phyloP scores from a whole-genome alignment of 106 monocot genomes.

The Amphibolis antarctica region DNA sequence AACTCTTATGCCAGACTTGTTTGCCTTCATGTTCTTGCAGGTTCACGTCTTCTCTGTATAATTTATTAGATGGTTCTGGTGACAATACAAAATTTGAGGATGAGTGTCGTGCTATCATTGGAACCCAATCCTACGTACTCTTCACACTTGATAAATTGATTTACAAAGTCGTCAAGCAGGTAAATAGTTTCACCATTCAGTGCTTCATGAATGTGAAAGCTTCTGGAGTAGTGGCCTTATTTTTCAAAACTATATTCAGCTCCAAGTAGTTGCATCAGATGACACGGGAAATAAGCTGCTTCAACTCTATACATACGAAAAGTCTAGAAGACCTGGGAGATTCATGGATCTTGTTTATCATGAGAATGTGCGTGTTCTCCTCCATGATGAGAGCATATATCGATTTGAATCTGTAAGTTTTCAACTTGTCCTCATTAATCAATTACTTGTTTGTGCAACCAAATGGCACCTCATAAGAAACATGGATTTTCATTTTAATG shows the following conservation, averaged over 20 bases:
- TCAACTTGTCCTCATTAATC: constrained; percentile 11
- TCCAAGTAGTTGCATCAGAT: constrained; percentile 73
- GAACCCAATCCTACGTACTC: constrained; percentile 88
- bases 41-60: constrained; percentile 62
- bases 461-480: no score
- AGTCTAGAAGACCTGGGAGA: constrained; percentile 44
- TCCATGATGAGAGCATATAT: constrained; percentile 81
- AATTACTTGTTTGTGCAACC: background rate
- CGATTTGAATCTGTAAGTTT: constrained; percentile 74
- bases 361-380: constrained; percentile 80
- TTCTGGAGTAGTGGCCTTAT: constrained; percentile 6
- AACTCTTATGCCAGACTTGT: background rate
- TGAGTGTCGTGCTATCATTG: constrained; percentile 78
- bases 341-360: constrained; percentile 69
- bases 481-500: background rate
- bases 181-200: background rate
- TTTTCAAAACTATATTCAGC: constrained; percentile 38
- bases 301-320: constrained; percentile 76
- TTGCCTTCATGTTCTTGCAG: constrained; percentile 23
- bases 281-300: constrained; percentile 74
- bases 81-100: constrained; percentile 92
- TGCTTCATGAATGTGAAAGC: background rate
- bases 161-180: constrained; percentile 74
- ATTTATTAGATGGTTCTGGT: constrained; percentile 73
- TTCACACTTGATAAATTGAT: constrained; percentile 94